These are phyloP conservation scores for Neonectria faginata DNA, from an alignment of 2,329 filamentous ascomycete species.

Conservation along the genomic window DNA sequence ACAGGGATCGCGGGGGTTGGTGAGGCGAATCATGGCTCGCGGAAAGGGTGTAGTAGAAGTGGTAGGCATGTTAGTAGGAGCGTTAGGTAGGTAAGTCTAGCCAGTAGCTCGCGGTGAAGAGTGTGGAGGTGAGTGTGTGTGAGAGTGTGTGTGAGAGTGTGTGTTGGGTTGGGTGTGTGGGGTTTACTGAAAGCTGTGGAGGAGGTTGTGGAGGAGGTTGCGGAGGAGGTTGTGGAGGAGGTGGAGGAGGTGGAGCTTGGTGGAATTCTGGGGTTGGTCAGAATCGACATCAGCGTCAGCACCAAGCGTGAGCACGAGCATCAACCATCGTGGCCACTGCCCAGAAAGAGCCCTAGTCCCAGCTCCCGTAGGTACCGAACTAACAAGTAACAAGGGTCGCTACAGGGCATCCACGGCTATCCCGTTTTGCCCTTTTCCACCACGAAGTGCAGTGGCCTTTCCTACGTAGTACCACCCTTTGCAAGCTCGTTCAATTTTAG, in stretches of 20 bases:
- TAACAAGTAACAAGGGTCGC: conserved; percentile 6
- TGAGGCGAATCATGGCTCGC: conserved; percentile 8
- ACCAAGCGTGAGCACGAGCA: not conserved
- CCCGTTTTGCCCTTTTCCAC: not conserved
- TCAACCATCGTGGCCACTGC: not conserved
- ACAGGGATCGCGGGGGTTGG: not conserved
- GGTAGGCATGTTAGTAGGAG: not conserved
- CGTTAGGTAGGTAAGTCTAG: not conserved
- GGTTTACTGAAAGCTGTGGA: not conserved
- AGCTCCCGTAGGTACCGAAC: not conserved
- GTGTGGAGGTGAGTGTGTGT: not conserved
- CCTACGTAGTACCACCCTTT: not conserved
- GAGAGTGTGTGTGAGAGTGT: not conserved
- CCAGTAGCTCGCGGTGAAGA: not conserved
- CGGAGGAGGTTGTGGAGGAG: not conserved
- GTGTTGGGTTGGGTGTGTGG: not conserved
- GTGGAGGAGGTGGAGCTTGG: not conserved
- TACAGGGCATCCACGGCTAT: conserved; percentile 17
- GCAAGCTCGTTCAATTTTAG: not conserved
- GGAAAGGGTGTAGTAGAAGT: not conserved
- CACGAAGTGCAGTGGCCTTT: not conserved
- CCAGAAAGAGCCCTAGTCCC: conserved; percentile 14
- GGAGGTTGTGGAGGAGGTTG: not conserved
- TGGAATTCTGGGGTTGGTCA: not conserved
- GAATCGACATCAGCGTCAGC: not conserved